A percentile compares a stretch with the other conserved stretches of the same genome.
Evolutionary conservation across 1,284 basidiomycete genomes (phyloP).

Genomic region (Apiotrichum gamsii): DNA sequence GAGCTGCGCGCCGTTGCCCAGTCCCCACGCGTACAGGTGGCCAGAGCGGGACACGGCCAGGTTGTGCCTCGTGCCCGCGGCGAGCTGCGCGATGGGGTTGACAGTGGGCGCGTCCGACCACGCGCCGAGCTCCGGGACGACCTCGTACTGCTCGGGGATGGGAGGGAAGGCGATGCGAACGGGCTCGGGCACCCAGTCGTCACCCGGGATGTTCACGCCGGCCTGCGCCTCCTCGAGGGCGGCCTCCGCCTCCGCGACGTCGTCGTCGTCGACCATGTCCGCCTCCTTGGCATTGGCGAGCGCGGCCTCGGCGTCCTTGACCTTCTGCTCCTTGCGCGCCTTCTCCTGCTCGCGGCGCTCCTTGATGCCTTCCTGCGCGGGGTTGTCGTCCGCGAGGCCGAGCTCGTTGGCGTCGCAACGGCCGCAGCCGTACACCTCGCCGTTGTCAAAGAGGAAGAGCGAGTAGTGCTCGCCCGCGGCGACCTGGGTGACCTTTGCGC

Average conservation of each 20-base stretch:
- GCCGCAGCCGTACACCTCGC: slow-evolving; percentile 76
- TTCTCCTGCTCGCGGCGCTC: slow-evolving; percentile 41
- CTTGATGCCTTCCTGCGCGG: slow-evolving; percentile 51
- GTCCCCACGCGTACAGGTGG: slow-evolving; percentile 78
- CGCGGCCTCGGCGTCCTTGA: slow-evolving; percentile 23
- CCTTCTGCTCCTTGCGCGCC: slow-evolving; percentile 35
- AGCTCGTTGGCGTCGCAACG: slow-evolving; percentile 71
- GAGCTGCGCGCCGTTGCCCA: slow-evolving; percentile 55
- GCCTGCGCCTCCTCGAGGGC: slow-evolving; percentile 42
- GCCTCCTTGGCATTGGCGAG: slow-evolving; percentile 23
- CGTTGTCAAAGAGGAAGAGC: slow-evolving; percentile 74
- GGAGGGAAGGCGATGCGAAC: slow-evolving; percentile 60
- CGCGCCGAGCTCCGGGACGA: slow-evolving; percentile 45
- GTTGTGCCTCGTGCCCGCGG: slow-evolving; percentile 73
- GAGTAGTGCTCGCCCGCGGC: slow-evolving; percentile 72
- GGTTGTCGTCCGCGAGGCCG: slow-evolving; percentile 60
- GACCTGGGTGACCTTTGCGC: slow-evolving; percentile 58
- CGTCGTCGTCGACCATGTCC: slow-evolving; percentile 24
- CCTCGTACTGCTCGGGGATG: slow-evolving; percentile 47
- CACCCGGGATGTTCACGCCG: slow-evolving; percentile 50
- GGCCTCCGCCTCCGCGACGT: slow-evolving; percentile 26
- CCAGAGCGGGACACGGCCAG: slow-evolving; percentile 72
- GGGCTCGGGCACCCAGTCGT: slow-evolving; percentile 56
- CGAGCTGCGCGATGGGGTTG: slow-evolving; percentile 68
- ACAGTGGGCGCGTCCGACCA: slow-evolving; percentile 41